Conservation (phyloP, 208 protist genomes). For the Leptomonas seymouri region DNA sequence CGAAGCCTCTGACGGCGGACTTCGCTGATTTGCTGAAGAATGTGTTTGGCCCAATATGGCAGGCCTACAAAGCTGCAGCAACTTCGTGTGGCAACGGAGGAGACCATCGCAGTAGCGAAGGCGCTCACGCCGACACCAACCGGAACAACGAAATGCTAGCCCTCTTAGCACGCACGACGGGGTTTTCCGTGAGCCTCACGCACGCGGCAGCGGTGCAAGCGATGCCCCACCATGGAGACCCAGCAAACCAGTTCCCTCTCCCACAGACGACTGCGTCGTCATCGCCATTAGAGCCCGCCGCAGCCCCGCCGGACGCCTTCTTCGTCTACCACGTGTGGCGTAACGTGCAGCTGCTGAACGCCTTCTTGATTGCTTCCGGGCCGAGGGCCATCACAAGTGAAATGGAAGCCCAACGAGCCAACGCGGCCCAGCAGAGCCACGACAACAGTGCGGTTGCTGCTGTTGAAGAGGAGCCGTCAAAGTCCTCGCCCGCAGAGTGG, state of each 20-base stretch:
- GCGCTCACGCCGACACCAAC: background rate
- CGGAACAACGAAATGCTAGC: slow-evolving; percentile 82
- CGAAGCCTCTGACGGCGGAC: slow-evolving; percentile 2
- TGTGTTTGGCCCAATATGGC: slow-evolving; percentile 98
- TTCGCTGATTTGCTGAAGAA: slow-evolving; percentile 95
- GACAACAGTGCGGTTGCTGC: background rate
- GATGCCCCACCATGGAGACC: slow-evolving; percentile 35
- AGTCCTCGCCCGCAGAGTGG: background rate
- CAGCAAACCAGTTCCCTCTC: slow-evolving; percentile 23
- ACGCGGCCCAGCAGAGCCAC: background rate
- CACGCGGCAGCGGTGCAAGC: slow-evolving; percentile 50
- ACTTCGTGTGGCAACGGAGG: slow-evolving; percentile 3
- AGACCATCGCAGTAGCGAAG: background rate
- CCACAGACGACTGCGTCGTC: background rate
- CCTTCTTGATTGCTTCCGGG: slow-evolving; percentile 53
- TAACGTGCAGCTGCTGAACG: slow-evolving; percentile 97
- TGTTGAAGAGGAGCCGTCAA: background rate
- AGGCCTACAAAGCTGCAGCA: slow-evolving; percentile 81
- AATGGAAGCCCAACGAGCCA: background rate
- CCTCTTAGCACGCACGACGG: slow-evolving; percentile 91
- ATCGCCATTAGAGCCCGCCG: background rate
- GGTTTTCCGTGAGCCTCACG: slow-evolving; percentile 74
- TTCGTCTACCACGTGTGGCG: slow-evolving; percentile 98
- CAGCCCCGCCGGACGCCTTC: slow-evolving; percentile 96
- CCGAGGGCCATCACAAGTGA: slow-evolving; percentile 5